These are phyloP conservation scores for Debaryomyces sp. DNA, from an alignment of 1,139 yeast genomes.

Conservation along the genomic window DNA sequence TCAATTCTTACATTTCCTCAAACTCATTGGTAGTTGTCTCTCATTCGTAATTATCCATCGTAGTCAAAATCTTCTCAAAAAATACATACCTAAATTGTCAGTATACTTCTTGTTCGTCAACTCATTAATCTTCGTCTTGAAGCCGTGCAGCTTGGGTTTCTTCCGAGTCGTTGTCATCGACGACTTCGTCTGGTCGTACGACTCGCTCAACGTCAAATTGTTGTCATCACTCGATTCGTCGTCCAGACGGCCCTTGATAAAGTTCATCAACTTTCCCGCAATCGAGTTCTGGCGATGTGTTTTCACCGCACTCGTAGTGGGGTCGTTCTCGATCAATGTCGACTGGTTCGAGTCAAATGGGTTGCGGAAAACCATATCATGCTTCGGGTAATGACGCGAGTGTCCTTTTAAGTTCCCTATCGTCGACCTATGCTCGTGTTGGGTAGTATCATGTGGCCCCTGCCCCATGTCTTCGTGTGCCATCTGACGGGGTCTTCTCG, in stretches of 20 bases:
- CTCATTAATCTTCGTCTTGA: slow-evolving; percentile 10
- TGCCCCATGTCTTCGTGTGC: background rate
- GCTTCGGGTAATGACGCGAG: background rate
- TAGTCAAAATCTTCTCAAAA: slow-evolving; percentile 7
- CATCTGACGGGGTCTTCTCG: background rate
- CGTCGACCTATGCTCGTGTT: background rate
- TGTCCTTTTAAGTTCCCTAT: background rate
- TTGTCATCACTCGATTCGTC: slow-evolving; percentile 1
- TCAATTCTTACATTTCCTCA: background rate
- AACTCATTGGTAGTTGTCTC: background rate
- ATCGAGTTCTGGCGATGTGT: slow-evolving; percentile 17
- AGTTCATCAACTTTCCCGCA: slow-evolving; percentile 15
- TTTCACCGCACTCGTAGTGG: slow-evolving; percentile 1
- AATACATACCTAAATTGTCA: slow-evolving; percentile 45
- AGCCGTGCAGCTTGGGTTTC: slow-evolving; percentile 16
- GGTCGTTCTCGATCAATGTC: slow-evolving; percentile 12
- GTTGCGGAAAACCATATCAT: slow-evolving; percentile 9
- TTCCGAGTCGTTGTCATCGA: slow-evolving; percentile 32
- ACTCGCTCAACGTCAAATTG: background rate
- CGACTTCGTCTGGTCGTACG: slow-evolving; percentile 45
- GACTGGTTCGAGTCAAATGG: slow-evolving; percentile 19
- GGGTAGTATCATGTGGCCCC: background rate
- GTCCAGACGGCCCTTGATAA: slow-evolving; percentile 15
- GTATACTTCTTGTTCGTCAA: slow-evolving; percentile 26
- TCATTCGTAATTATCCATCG: background rate